Percentiles rank a stretch among this genome's conserved stretches.
These are phyloP conservation scores for Tetrapisispora iriomotensis DNA, from an alignment of 805 yeast species.

Conservation along the genomic window DNA sequence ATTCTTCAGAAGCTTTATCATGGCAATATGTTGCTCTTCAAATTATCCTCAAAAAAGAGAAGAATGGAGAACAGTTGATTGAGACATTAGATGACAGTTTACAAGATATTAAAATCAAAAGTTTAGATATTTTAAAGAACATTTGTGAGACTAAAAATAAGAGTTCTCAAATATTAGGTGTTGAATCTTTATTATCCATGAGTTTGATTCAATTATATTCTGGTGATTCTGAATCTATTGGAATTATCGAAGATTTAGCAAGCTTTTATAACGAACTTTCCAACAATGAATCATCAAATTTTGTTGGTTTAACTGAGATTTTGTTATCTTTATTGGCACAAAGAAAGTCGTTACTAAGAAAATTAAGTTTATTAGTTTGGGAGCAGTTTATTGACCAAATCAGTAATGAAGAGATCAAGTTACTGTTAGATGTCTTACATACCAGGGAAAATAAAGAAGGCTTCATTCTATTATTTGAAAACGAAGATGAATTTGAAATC, in stretches of 20 bases:
- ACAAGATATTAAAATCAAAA: slow-evolving; percentile 36
- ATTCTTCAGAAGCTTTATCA: slow-evolving; percentile 8
- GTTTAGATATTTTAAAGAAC: slow-evolving; percentile 39
- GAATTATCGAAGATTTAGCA: slow-evolving; percentile 58
- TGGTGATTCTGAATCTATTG: slow-evolving; percentile 68
- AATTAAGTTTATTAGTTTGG: slow-evolving; percentile 47
- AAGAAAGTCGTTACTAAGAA: slow-evolving; percentile 47
- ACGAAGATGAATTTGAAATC: slow-evolving; percentile 41
- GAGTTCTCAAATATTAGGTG: slow-evolving; percentile 41
- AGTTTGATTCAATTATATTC: slow-evolving; percentile 66
- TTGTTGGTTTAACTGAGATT: slow-evolving; percentile 49
- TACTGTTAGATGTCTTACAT: slow-evolving; percentile 44
- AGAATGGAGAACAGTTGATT: slow-evolving; percentile 20
- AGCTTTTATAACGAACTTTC: slow-evolving; percentile 29
- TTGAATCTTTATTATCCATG: slow-evolving; percentile 70
- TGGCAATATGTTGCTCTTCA: slow-evolving; percentile 54
- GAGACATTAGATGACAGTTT: slow-evolving; percentile 52
- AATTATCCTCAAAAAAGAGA: slow-evolving; percentile 24
- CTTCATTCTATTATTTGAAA: slow-evolving; percentile 63
- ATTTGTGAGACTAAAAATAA: slow-evolving; percentile 24
- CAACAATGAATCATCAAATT: slow-evolving; percentile 31
- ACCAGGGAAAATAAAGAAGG: slow-evolving; percentile 78
- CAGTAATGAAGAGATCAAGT: slow-evolving; percentile 35
- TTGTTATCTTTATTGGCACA: slow-evolving; percentile 48
- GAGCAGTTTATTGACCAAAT: slow-evolving; percentile 43